Percentiles rank a stretch among this genome's conserved stretches.
Evolutionary conservation across 345 rosid genomes (phyloP).

Genomic region (Trapa bicornis): DNA sequence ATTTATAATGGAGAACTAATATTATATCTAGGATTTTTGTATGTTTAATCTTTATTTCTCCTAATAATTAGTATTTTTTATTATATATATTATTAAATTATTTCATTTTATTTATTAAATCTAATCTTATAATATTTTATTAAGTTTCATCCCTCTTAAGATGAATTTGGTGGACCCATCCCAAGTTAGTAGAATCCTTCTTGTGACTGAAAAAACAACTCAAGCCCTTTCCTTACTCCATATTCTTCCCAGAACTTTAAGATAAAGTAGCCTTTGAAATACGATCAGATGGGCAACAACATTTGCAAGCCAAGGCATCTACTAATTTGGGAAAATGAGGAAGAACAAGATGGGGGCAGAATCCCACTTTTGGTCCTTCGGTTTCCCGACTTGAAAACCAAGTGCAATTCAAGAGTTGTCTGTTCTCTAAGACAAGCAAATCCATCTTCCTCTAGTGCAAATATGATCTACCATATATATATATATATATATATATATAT

Average conservation of each 20-base stretch:
- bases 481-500: neutral
- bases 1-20: too few species aligned
- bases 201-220: slow-evolving; percentile 55
- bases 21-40: too few species aligned
- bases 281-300: neutral
- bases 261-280: neutral
- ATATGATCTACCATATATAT: neutral
- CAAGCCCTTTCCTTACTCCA: slow-evolving; percentile 32
- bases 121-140: too few species aligned
- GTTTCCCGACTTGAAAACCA: slow-evolving; percentile 1
- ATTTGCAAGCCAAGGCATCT: neutral
- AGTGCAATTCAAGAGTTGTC: neutral
- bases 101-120: too few species aligned
- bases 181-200: slow-evolving; percentile 28
- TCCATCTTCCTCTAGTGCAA: neutral
- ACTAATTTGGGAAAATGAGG: neutral
- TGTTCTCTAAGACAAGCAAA: neutral
- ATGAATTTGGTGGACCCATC: too few species aligned
- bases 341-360: neutral
- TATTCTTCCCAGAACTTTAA: neutral
- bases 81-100: too few species aligned
- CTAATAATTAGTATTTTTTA: too few species aligned
- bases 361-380: neutral
- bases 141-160: too few species aligned
- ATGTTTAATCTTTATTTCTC: too few species aligned